Evolutionary conservation across 768 basidiomycete species (phyloP).

Genomic region (Rhizopogon vinicolor): DNA sequence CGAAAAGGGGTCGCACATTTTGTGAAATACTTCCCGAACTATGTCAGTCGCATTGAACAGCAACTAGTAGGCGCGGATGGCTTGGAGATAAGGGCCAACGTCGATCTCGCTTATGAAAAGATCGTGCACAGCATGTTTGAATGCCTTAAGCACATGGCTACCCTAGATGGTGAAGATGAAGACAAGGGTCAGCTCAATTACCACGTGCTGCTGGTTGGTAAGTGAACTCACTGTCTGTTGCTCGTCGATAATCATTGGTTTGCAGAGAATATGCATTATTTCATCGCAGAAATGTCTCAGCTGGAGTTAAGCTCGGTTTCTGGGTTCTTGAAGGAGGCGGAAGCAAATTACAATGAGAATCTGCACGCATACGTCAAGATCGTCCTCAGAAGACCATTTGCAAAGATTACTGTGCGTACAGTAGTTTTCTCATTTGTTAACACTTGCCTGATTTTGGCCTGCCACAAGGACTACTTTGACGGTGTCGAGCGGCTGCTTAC

Average conservation of each 20-base stretch:
- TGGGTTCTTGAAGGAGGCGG: conserved; percentile 65
- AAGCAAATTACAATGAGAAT: conserved; percentile 87
- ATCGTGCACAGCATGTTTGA: conserved; percentile 92
- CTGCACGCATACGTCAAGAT: conserved; percentile 82
- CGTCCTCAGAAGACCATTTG: conserved; percentile 80
- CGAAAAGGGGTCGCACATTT: conserved; percentile 90
- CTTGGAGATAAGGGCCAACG: conserved; percentile 70
- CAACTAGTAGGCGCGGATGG: conserved; percentile 77
- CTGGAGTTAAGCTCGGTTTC: conserved; percentile 62
- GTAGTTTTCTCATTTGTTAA: neutral
- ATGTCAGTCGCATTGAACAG: conserved; percentile 76
- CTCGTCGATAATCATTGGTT: neutral
- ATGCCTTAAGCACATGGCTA: conserved; percentile 91
- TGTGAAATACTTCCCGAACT: conserved; percentile 88
- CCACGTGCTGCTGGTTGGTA: conserved; percentile 92
- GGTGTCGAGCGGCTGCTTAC: conserved; percentile 85
- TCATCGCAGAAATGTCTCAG: conserved; percentile 75
- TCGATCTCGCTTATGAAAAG: conserved; percentile 82
- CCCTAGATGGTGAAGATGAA: conserved; percentile 88
- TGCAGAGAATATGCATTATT: conserved; percentile 95
- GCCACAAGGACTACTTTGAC: conserved; percentile 84
- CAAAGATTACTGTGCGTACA: conserved; percentile 73
- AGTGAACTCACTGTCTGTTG: conserved; percentile 20
- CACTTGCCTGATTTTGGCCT: neutral
- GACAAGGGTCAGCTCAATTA: conserved; percentile 97